Conservation (phyloP, 1,284 basidiomycete species). For the Amylostereum chailletii region DNA sequence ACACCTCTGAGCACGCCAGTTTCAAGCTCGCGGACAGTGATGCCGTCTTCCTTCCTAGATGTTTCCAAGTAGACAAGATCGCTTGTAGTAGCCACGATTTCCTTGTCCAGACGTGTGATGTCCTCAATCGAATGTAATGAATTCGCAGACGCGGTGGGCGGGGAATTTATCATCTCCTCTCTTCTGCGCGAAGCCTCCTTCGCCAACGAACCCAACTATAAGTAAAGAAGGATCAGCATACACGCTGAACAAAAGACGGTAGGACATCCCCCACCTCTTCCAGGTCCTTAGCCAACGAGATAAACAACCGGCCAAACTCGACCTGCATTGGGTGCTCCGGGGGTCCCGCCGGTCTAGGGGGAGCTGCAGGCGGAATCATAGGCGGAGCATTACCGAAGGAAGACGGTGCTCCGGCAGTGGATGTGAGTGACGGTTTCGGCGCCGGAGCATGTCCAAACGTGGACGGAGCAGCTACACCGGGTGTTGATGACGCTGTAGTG, state of each 20-base stretch:
- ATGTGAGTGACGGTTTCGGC: background rate
- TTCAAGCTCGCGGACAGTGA: conserved; percentile 44
- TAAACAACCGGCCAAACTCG: conserved; percentile 42
- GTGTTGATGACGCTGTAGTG: too few species aligned
- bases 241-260: conserved; percentile 2
- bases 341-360: conserved; percentile 8
- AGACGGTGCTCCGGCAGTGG: conserved; percentile 7
- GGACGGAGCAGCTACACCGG: too few species aligned
- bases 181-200: conserved; percentile 18
- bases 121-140: background rate
- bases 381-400: conserved; percentile 16
- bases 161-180: background rate
- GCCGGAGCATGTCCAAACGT: too few species aligned
- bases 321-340: conserved; percentile 51
- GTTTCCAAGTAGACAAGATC: conserved; percentile 46
- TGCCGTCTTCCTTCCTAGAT: conserved; percentile 30
- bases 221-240: conserved; percentile 4
- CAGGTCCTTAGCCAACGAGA: conserved; percentile 38
- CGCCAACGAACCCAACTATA: conserved; percentile 35
- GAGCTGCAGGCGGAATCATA: conserved; percentile 8
- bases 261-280: conserved; percentile 32
- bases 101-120: conserved; percentile 34
- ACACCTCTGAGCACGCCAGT: conserved; percentile 61
- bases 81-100: conserved; percentile 36
- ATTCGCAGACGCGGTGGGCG: background rate